These are phyloP conservation scores for Saccharomycopsis sp. DNA, from an alignment of 805 yeast species.

Conservation along the genomic window DNA sequence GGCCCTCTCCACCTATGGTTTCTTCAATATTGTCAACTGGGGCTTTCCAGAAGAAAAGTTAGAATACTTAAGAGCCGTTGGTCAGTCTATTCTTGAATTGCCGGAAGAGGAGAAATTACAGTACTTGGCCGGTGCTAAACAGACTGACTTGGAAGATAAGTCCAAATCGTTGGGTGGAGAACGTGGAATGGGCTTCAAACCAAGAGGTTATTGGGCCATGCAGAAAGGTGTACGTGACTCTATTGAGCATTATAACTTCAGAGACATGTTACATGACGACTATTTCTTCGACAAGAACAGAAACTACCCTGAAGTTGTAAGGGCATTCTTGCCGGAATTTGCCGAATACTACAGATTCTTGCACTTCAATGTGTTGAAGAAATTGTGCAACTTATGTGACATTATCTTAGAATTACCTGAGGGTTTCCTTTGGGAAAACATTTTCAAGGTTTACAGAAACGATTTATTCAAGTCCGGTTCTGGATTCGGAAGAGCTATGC, in stretches of 20 bases:
- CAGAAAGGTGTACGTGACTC: constrained; percentile 33
- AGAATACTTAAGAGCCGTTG: constrained; percentile 26
- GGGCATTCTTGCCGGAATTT: constrained; percentile 34
- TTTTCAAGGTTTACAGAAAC: constrained; percentile 31
- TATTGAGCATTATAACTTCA: constrained; percentile 35
- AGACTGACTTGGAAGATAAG: constrained; percentile 28
- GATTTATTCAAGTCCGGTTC: constrained; percentile 33
- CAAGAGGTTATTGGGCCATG: constrained; percentile 38
- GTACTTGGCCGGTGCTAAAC: constrained; percentile 29
- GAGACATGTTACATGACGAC: constrained; percentile 25
- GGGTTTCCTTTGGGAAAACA: constrained; percentile 35
- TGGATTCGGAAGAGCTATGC: constrained; percentile 35
- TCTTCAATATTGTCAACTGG: constrained; percentile 27
- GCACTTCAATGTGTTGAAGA: constrained; percentile 34
- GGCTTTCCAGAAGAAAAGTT: constrained; percentile 25
- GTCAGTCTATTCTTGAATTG: constrained; percentile 27
- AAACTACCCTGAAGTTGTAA: constrained; percentile 36
- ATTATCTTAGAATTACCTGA: constrained; percentile 40
- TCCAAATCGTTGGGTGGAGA: constrained; percentile 32
- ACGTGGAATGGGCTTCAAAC: constrained; percentile 37
- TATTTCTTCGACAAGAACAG: constrained; percentile 19
- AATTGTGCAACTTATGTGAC: constrained; percentile 37
- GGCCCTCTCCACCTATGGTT: constrained; percentile 37
- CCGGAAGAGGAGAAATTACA: constrained; percentile 27
- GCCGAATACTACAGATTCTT: constrained; percentile 34